A percentile compares a stretch with the other conserved stretches of the same genome.
These are phyloP conservation scores for Pleurotus giganteus DNA, from an alignment of 768 basidiomycete genomes.

Conservation along the genomic window DNA sequence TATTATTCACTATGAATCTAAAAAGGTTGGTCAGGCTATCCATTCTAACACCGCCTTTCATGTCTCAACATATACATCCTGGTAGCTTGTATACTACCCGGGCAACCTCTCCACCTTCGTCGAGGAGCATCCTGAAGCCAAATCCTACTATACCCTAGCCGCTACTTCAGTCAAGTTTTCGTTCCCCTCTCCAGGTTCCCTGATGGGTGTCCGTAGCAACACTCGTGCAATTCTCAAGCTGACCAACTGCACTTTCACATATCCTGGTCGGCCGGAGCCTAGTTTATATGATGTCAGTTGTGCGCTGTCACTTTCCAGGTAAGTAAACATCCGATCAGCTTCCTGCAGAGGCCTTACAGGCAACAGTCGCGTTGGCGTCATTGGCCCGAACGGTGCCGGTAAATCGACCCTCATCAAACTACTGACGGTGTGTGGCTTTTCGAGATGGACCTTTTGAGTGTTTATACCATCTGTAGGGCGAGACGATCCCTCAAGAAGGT, in stretches of 20 bases:
- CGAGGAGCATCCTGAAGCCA: constrained; percentile 86
- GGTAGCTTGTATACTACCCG: constrained; percentile 85
- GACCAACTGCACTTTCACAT: constrained; percentile 88
- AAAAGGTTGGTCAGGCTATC: constrained; percentile 57
- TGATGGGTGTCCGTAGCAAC: constrained; percentile 96
- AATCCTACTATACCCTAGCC: constrained; percentile 94
- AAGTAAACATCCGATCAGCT: constrained; percentile 13
- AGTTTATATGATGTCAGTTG: constrained; percentile 88
- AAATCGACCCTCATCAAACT: constrained; percentile 96
- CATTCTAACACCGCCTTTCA: constrained; percentile 11
- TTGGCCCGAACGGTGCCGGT: constrained; percentile 94
- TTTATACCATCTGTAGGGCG: constrained; percentile 54
- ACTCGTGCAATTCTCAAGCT: constrained; percentile 96
- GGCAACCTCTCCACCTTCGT: constrained; percentile 93
- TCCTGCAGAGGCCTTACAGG: constrained; percentile 15
- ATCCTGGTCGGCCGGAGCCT: constrained; percentile 79
- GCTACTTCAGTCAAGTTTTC: constrained; percentile 93
- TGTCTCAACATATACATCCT: constrained; percentile 12
- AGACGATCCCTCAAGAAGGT: constrained; percentile 88
- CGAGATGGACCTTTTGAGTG: constrained; percentile 3
- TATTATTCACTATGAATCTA: constrained; percentile 94
- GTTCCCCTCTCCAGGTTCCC: constrained; percentile 92
- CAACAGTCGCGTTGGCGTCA: constrained; percentile 81
- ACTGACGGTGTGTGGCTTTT: constrained; percentile 58
- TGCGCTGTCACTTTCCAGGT: constrained; percentile 91